Base-by-base conservation (phyloP, 768 basidiomycete species). In the Leccinum subgranulosum region DNA sequence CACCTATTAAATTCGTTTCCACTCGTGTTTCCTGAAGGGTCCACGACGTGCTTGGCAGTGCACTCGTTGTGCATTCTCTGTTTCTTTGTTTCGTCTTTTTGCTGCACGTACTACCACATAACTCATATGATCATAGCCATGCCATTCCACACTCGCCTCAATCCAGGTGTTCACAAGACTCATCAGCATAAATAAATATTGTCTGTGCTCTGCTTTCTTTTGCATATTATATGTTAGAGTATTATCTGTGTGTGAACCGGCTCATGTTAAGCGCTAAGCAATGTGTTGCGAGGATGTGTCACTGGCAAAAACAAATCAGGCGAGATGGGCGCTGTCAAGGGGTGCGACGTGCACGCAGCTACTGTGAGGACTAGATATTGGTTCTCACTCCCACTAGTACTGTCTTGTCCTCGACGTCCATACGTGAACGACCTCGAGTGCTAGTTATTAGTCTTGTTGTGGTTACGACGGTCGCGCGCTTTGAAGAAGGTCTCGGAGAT, bases 1-100 rank as follows among this genome's bases (percentile, higher is more conserved):
- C 75, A 17, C 69, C 79, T 50, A 76, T 79, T 36, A 85, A 84
- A 75, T 75, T 85, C 57, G 80, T 82, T 57, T 72, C 82, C 56
- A 58, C 64, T 55, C 73, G 66, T 61, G 54, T 61, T 19, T 64
- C 59, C 60, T 73, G 65, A 75, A 54, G 31, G 0, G n/a, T n/a
- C 34, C 17, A 36, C 17, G 36, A 36, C 10, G 1, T 9, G n/a
- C 57, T 43, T 58, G 50, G 56, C 39, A 19, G 39, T 53, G 60
- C 57, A 53, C 63, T 63, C 53, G 52, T 66, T 60, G 54, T 57
- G 56, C 62, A 60, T 58, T 68, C 62, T 67, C 64, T 66, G 57
- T 66, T 65, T 55, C 56, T 61, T 61, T 61, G 60, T 65, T 66
- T 62, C 49, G 56, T 66, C 69, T 70, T 71, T 73, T 43, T 43